Evolutionary conservation across 805 yeast species (phyloP), one percentile per base, ranked within the genome.

Genomic region (Ogataea saltuana): DNA sequence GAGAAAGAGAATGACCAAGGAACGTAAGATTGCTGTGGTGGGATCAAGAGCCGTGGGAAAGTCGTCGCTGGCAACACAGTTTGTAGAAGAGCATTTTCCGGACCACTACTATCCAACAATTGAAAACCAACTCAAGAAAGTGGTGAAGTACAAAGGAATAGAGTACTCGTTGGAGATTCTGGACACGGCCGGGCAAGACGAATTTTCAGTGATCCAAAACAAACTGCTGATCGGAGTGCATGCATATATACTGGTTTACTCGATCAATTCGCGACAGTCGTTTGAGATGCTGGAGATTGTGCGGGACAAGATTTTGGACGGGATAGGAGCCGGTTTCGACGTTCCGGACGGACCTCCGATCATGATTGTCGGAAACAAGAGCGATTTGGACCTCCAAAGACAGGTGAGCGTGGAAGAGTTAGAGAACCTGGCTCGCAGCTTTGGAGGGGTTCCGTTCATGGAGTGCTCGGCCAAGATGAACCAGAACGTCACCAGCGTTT

Each of bases 141-240:
- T 74, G 26, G 74, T 88, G 58, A 74, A 72, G 45, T 78, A 83
- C 62, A 78, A 84, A 48, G 85, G 84, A 48, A 83, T 81, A 53
- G 86, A 83, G 41, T 89, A 85, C 60, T 81, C 82, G 41, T 78
- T 90, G 19, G 96, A 88, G 61, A 85, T 89, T 41, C 69, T 88
- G 47, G 97, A 89, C 59, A 89, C 97, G 0, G 96, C 96, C 1
- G 97, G 97, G 6, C 95, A 88, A 68, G 96, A 88, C 64, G 96
- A 88, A 68, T 86, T 83, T 60, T 78, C 88, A 37, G 79, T 86
- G 50, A 76, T 89, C 65, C 85, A 81, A 55, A 88, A 85, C 63
- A 85, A 85, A 54, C 83, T 85, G 42, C 67, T 87, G 37, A 83
- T 85, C 35, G 93, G 90, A 13, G 80, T 85, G 25, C 93, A 87